Base-by-base conservation (phyloP, 148 eudicot species). In the Gaultheria prostrata region DNA sequence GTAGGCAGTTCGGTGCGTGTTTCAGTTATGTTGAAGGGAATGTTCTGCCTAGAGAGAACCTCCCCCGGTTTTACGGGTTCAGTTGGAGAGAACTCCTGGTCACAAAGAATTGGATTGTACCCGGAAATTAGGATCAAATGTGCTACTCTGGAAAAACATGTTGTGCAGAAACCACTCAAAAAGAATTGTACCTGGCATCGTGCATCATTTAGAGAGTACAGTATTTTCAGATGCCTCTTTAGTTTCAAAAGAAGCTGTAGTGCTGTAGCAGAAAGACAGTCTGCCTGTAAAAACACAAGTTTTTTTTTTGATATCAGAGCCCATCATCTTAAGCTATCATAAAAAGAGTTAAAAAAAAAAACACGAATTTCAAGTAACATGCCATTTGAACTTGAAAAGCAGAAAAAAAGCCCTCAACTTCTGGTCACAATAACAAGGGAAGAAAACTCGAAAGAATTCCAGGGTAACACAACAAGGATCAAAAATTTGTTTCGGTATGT, bases 191-290 rank as follows among this genome's bases (percentile, higher is more conserved):
- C 99, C 93, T 97, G 98, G 84, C 99, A 97, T 83, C 98, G 91
- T 71, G 89, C 92, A 83, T 97, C 98, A 90, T 97, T 91, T 84
- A 97, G 88, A 84, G 90, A 78, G 86, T 90, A 97, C 56, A 94
- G 89, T 81, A 97, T 89, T 87, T 97, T 97, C 77, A 97, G 90
- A 88, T 97, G 98, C 89, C 99, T 93, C 86, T 97, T 97, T 33
- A 97, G 90, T 87, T 89, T 94, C 85, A 97, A 84, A 70, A 97
- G 98, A 43, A 97, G 92, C 86, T 94, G 97, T 85, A 97, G 56
- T 39, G 99, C 98, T 50, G 87, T 85, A 75, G 99, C 97, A 33
- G 95, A 93, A 53, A 94, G 86, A 89, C 92, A 97, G 80, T 88
- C 91, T 74, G 88, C 93, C 99, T 97, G 94, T 83, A 88, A 79